These are phyloP conservation scores for Aschersonia sp. DNA, from an alignment of 2,329 filamentous ascomycete species.

Conservation along the genomic window DNA sequence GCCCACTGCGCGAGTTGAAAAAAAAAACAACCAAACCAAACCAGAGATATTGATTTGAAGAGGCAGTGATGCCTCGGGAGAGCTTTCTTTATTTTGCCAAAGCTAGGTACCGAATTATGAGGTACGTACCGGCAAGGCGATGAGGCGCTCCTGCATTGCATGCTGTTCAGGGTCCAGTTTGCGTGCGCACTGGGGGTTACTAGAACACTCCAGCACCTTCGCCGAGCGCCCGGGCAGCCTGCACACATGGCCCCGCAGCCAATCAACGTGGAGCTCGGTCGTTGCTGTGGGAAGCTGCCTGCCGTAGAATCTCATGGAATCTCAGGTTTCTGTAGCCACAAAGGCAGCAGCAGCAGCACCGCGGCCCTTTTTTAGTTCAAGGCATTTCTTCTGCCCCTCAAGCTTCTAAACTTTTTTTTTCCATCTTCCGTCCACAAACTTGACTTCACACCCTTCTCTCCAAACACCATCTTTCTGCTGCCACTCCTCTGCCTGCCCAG, in stretches of 20 bases:
- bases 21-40: no score
- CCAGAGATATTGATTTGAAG: no score
- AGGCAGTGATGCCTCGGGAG: no score
- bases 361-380: constrained; percentile 20
- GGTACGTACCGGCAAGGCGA: no score
- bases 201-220: constrained; percentile 12
- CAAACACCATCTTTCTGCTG: neutral
- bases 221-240: constrained; percentile 2
- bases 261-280: constrained; percentile 10
- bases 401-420: constrained; percentile 7
- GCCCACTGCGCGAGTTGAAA: no score
- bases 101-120: no score
- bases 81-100: no score
- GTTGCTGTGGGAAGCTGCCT: constrained; percentile 13
- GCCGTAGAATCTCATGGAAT: constrained; percentile 32
- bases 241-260: constrained; percentile 4
- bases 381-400: constrained; percentile 10
- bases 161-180: neutral
- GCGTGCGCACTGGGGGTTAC: constrained; percentile 1
- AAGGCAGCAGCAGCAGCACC: constrained; percentile 1
- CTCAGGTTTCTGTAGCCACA: constrained; percentile 16
- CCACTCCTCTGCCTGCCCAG: neutral
- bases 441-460: neutral
- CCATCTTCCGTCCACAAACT: neutral
- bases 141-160: no score